Base-by-base conservation (phyloP, 768 basidiomycete genomes). In the Psilocybe tampanensis region DNA sequence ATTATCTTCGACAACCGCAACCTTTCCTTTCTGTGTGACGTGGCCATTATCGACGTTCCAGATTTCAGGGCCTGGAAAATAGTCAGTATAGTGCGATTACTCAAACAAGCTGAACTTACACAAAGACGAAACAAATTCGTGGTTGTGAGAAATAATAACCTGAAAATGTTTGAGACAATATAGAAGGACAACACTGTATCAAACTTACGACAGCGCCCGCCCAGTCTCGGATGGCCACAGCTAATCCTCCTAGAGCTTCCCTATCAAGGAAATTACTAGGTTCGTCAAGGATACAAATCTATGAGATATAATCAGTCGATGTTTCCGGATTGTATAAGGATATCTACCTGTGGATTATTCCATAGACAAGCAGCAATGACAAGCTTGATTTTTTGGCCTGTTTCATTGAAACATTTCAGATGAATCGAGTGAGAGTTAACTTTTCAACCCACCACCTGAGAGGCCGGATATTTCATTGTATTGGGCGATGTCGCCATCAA, bases 241-340 rank as follows among this genome's bases (percentile, higher is more conserved):
- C 94, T 41, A 98, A 78, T 58, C 96, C 95, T 62, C 95, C 95
- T 18, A 98, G 79, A 19, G 95, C 94, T 72, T 98, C 95, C 62
- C 95, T 88, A 71, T 97, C 95, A 78, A 98, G 83, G 82, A 98
- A 98, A 76, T 98, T 98, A 70, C 92, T 96, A 33, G 94, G 94
- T 72, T 94, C 92, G 70, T 95, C 93, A 32, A 94, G 81, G 13
- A 91, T 76, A 67, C 89, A 90, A 62, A 89, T 87, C 83, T 84
- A 43, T 22, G 44, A 29, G 29, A 50, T 24, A 54, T 15, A 24
- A 29, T 15, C 18, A 18, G 41, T 21, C 52, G 36, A 43, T 12
- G 24, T 1, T 47, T n/a, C 23, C n/a, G 23, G 4, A 26, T 24
- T 58, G 21, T 44, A 32, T 57, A 15, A 43, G 32, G 32, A 56